phyloP scores from a whole-genome alignment of 345 rosid genomes.

The Mercurialis annua region DNA sequence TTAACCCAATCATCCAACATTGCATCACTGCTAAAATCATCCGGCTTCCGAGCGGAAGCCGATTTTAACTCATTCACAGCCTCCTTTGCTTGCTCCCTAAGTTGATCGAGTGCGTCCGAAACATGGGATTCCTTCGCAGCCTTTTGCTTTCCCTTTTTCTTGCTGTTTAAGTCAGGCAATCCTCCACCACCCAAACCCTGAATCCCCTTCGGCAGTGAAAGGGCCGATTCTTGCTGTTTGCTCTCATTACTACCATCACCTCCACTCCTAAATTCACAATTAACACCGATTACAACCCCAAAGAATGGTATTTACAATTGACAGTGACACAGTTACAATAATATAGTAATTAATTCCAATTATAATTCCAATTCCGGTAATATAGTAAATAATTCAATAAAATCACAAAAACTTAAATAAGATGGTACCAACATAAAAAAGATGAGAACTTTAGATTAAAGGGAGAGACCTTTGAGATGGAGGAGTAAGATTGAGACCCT shows the following conservation, averaged over 20 bases:
- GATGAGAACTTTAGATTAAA: background rate
- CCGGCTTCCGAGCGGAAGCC: conserved; percentile 37
- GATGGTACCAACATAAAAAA: background rate
- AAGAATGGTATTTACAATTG: background rate
- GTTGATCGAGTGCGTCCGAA: conserved; percentile 74
- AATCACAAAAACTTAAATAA: conserved; percentile 8
- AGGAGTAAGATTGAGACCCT: conserved; percentile 65
- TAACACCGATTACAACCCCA: conserved; percentile 5
- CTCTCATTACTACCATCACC: conserved; percentile 31
- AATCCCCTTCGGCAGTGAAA: conserved; percentile 53
- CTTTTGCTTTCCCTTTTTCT: conserved; percentile 78
- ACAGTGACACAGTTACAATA: background rate
- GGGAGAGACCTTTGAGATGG: conserved; percentile 46
- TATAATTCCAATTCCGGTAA: too few relatives aligned
- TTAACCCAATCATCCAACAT: conserved; percentile 91
- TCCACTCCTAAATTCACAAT: conserved; percentile 35
- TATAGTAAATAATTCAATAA: background rate
- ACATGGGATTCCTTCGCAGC: conserved; percentile 66
- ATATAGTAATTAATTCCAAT: background rate
- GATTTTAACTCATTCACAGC: conserved; percentile 80
- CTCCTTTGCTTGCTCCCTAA: conserved; percentile 83
- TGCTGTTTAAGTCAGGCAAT: conserved; percentile 80
- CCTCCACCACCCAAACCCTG: conserved; percentile 95
- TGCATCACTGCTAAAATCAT: conserved; percentile 60
- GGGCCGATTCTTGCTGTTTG: conserved; percentile 32